Evolutionary conservation across 345 rosid species (phyloP), one percentile per base, ranked within the genome.

Genomic region (Acer yangbiense): DNA sequence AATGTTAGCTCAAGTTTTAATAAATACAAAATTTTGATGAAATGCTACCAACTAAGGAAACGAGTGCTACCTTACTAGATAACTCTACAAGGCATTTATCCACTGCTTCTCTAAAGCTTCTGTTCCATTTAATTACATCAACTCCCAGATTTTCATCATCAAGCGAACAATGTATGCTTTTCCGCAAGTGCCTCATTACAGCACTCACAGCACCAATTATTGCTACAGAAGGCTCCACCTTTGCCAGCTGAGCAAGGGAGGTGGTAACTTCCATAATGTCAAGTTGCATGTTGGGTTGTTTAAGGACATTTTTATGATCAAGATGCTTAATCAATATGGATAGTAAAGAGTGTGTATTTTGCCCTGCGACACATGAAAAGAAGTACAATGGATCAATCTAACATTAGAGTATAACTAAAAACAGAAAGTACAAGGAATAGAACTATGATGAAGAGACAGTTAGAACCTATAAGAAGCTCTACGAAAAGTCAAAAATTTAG

Each of bases 281-380:
- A 65, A 96, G 89, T 87, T 92, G 98, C 91, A 90, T 89, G 70
- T 77, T 81, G 17, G 91, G 97, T 65, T 89, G 83, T 83, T 94
- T 93, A 41, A 94, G 90, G 85, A 93, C 91, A 81, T 85, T 93
- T 86, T 92, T 93, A 83, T 94, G 95, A 84, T 94, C 99, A 64
- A 96, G 98, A 84, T 96, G 99, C 85, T 94, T 96, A 77, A 96
- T 85, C 88, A 96, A 83, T 83, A 87, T 88, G 65, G 97, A 94
- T 54, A 96, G 87, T 84, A 96, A 66, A 86, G 89, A 89, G 85
- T 96, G 99, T 65, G 94, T 86, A 84, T 89, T 89, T 74, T 89
- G 97, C 76, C 98, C 99, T 95, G 87, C 76, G 75, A 63, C 68
- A 82, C 61, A 61, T 23, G n/a, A 81, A 50, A 78, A 74, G n/a